Base-by-base conservation (phyloP, 768 basidiomycete species). In the Chiua virens region DNA sequence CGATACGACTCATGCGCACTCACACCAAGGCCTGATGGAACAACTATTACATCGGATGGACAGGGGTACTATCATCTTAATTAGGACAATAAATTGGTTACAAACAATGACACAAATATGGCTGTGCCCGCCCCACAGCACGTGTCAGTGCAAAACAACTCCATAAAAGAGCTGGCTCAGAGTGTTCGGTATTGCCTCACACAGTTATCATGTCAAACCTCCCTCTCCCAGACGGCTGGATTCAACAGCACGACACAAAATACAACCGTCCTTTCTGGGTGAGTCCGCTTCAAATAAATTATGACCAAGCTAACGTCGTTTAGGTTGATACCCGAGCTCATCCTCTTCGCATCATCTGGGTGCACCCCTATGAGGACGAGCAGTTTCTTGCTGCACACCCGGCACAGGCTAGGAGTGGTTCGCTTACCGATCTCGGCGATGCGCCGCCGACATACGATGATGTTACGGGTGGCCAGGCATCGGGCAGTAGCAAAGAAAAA, bases 331-430 rank as follows among this genome's bases (percentile, higher is more conserved):
- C 85, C 0, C 73, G 68, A 50, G 79, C 81, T 1, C 71, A 65
- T 8, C 87, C 88, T 8, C 80, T 85, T 1, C 79, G 87, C 0
- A 75, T 81, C 0, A 87, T 82, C 58, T 90, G 87, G 88, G 74
- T 75, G 1, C 86, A 90, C 60, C 87, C 88, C 2, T 80, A 80
- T 51, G 83, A 88, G 49, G 86, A 88, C 62, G 79, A 83, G 41
- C 73, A 80, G 45, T 88, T 77, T 65, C 72, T 86, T n/a, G 57
- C 52, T 5, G 76, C 79, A 41, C 78, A 85, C 54, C 80, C 83
- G 5, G 54, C 71, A 8, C 65, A 63, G 47, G 70, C 75, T 49
- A 75, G 77, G 53, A 57, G 72, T 17, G 57, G 57, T 17, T 56
- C 55, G 14, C 37, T 49, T 2, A 2, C 23, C 15, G 37, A 40